These are phyloP conservation scores for Colletotrichum acutatum DNA, from an alignment of 2,329 filamentous ascomycete genomes.

Conservation along the genomic window DNA sequence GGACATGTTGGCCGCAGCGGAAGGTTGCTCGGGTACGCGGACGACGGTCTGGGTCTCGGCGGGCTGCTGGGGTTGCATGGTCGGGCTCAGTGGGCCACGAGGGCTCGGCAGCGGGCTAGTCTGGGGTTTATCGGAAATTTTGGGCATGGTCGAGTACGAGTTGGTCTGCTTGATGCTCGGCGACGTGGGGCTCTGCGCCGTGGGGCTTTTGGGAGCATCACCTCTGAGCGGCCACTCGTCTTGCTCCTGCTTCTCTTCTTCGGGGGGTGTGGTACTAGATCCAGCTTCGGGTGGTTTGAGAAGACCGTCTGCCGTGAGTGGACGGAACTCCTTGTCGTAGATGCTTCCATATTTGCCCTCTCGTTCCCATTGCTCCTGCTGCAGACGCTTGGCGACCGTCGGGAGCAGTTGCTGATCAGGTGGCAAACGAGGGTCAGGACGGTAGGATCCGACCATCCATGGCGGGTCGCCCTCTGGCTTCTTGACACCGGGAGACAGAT, in stretches of 20 bases:
- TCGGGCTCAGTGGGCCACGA: constrained; percentile 49
- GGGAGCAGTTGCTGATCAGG: constrained; percentile 96
- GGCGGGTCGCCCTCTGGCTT: constrained; percentile 94
- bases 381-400: constrained; percentile 88
- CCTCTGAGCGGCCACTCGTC: constrained; percentile 71
- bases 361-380: constrained; percentile 95
- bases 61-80: constrained; percentile 46
- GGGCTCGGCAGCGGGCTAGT: constrained; percentile 57
- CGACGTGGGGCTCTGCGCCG: constrained; percentile 40
- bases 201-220: constrained; percentile 59
- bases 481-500: constrained; percentile 61
- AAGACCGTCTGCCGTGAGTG: constrained; percentile 76
- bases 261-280: constrained; percentile 36
- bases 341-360: constrained; percentile 87
- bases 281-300: constrained; percentile 55
- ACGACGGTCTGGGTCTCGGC: constrained; percentile 37
- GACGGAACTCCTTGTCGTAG: constrained; percentile 89
- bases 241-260: constrained; percentile 45
- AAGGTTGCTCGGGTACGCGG: constrained; percentile 34
- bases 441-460: constrained; percentile 95
- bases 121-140: constrained; percentile 59
- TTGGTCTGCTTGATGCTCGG: constrained; percentile 50
- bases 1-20: constrained; percentile 26
- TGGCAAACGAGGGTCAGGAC: constrained; percentile 91
- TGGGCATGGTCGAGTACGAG: constrained; percentile 73